Conservation (phyloP, 805 yeast genomes). For the Teunomyces pallodes region DNA sequence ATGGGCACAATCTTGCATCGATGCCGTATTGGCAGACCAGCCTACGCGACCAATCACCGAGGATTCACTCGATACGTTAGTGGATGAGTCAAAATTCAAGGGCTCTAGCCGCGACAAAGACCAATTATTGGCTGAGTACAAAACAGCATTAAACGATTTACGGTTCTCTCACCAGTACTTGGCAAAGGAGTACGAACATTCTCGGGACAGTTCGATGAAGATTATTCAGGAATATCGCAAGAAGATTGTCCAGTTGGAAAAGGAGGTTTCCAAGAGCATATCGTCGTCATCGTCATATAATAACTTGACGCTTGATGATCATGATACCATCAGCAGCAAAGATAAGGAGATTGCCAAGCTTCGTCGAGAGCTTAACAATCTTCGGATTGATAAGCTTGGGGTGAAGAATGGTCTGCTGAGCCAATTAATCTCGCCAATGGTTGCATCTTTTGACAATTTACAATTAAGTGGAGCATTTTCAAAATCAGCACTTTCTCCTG, state of each 20-base stretch:
- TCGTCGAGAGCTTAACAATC: slow-evolving; percentile 42
- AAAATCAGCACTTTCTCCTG: slow-evolving; percentile 5
- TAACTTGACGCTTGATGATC: slow-evolving; percentile 6
- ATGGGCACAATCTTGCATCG: slow-evolving; percentile 43
- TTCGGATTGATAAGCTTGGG: slow-evolving; percentile 43
- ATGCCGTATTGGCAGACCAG: slow-evolving; percentile 20
- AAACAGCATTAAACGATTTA: slow-evolving; percentile 64
- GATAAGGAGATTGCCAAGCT: slow-evolving; percentile 43
- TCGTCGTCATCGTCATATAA: neutral
- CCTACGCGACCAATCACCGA: neutral
- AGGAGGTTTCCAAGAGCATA: slow-evolving; percentile 35
- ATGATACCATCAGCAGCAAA: slow-evolving; percentile 16
- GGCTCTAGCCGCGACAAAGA: slow-evolving; percentile 15
- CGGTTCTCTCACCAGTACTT: slow-evolving; percentile 70
- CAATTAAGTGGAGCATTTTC: slow-evolving; percentile 1
- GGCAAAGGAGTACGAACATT: slow-evolving; percentile 65
- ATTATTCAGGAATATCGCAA: slow-evolving; percentile 53
- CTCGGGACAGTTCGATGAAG: slow-evolving; percentile 53
- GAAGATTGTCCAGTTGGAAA: slow-evolving; percentile 51
- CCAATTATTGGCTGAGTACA: slow-evolving; percentile 33
- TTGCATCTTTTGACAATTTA: slow-evolving; percentile 6
- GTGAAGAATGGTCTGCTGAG: slow-evolving; percentile 1
- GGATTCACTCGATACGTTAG: slow-evolving; percentile 10
- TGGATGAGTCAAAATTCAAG: slow-evolving; percentile 27
- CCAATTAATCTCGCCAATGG: slow-evolving; percentile 3